These are phyloP conservation scores for Hypseocharis bilobata DNA, from an alignment of 441 rosid genomes.

Conservation along the genomic window DNA sequence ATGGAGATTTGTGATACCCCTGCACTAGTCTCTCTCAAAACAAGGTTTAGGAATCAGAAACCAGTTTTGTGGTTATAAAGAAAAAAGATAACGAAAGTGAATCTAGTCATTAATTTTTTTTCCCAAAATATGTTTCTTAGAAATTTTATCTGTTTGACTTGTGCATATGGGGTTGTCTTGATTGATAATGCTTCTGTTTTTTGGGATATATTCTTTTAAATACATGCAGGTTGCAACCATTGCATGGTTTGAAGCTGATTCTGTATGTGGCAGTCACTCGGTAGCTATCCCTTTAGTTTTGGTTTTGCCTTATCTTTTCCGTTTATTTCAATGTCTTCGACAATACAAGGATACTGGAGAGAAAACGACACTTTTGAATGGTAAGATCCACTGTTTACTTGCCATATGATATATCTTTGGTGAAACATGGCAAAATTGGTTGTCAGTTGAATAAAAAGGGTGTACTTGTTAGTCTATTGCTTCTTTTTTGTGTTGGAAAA, in stretches of 20 bases:
- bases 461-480: background rate
- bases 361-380: constrained; percentile 64
- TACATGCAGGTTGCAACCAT: constrained; percentile 75
- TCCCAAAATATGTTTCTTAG: background rate
- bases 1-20: background rate
- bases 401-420: too few relatives aligned
- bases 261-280: constrained; percentile 94
- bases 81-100: too few relatives aligned
- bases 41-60: too few relatives aligned
- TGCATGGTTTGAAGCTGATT: constrained; percentile 99
- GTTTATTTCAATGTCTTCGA: constrained; percentile 83
- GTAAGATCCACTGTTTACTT: constrained; percentile 28
- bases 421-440: background rate
- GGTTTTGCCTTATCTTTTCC: constrained; percentile 80
- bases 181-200: constrained; percentile 10
- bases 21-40: background rate
- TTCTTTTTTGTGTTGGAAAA: too few relatives aligned
- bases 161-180: too few relatives aligned
- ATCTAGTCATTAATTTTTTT: too few relatives aligned
- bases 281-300: constrained; percentile 76
- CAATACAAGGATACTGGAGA: constrained; percentile 82
- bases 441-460: background rate
- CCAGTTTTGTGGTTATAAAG: too few relatives aligned
- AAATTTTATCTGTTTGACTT: background rate
- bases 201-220: constrained; percentile 15